Evolutionary conservation across 306 rosid genomes (phyloP).

Genomic region (Potentilla sterilis): DNA sequence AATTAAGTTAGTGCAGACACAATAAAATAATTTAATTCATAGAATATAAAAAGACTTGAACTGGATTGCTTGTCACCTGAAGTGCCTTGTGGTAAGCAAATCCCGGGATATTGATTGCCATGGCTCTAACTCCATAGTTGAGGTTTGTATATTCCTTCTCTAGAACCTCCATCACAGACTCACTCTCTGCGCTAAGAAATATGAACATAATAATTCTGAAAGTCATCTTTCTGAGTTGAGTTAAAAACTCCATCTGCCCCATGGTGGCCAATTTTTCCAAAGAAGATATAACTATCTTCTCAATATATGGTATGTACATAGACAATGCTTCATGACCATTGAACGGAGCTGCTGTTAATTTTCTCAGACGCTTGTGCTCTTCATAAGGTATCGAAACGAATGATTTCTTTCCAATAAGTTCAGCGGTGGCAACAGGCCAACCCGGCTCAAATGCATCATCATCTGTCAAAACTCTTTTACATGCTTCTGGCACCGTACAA

Average conservation of each 20-base stretch:
- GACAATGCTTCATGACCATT: constrained; percentile 74
- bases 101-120: constrained; percentile 83
- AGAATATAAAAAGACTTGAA: not conserved
- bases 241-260: constrained; percentile 73
- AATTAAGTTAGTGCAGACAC: not conserved
- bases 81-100: constrained; percentile 75
- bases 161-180: constrained; percentile 55
- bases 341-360: constrained; percentile 71
- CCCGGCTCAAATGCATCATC: constrained; percentile 69
- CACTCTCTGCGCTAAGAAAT: constrained; percentile 76
- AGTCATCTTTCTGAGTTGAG: constrained; percentile 67
- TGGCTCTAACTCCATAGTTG: constrained; percentile 82
- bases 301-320: constrained; percentile 58
- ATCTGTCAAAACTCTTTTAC: constrained; percentile 69
- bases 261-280: constrained; percentile 68
- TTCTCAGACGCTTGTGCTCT: constrained; percentile 84
- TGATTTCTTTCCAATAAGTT: constrained; percentile 78
- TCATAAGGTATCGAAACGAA: constrained; percentile 60
- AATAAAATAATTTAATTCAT: not conserved
- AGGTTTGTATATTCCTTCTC: constrained; percentile 75
- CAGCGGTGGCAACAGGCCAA: constrained; percentile 76
- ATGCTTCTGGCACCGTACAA: constrained; percentile 65
- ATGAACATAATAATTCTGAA: constrained; percentile 76
- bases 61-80: constrained; percentile 38
- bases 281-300: constrained; percentile 43